Evolutionary conservation across 768 basidiomycete species (phyloP).

Genomic region (Kwoniella dejecticola): DNA sequence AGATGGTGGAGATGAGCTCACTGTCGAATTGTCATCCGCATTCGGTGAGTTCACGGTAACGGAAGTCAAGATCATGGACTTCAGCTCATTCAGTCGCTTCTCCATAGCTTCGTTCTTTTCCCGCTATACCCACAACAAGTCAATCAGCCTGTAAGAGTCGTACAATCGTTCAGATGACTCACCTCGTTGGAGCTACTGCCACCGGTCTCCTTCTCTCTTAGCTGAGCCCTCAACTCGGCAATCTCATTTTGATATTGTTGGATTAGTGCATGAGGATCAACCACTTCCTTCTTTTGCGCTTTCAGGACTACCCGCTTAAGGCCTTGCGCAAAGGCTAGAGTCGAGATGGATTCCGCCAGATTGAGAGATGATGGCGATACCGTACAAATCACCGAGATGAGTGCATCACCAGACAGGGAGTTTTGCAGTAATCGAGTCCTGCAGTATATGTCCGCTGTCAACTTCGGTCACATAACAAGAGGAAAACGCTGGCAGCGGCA

Average conservation of each 20-base stretch:
- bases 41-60: conserved; percentile 64
- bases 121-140: conserved; percentile 14
- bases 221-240: conserved; percentile 73
- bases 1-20: too few relatives aligned
- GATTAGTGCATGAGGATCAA: conserved; percentile 89
- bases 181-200: conserved; percentile 46
- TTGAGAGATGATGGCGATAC: conserved; percentile 82
- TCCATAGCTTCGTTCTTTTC: conserved; percentile 43
- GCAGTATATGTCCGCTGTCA: conserved; percentile 2
- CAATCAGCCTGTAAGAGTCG: neutral
- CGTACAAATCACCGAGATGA: conserved; percentile 94
- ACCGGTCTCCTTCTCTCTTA: conserved; percentile 54
- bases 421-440: conserved; percentile 87
- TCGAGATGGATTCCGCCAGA: conserved; percentile 80
- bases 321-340: conserved; percentile 84
- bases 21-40: conserved; percentile 58
- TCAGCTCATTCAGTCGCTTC: conserved; percentile 51
- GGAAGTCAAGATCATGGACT: conserved; percentile 63
- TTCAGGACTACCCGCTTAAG: conserved; percentile 86
- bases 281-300: conserved; percentile 89
- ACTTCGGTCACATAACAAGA: neutral
- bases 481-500: neutral
- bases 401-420: conserved; percentile 89
- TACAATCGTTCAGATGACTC: conserved; percentile 1
- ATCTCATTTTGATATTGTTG: conserved; percentile 94